These are phyloP conservation scores for Fusarium citri DNA, from an alignment of 2,329 filamentous ascomycete genomes.

Conservation along the genomic window DNA sequence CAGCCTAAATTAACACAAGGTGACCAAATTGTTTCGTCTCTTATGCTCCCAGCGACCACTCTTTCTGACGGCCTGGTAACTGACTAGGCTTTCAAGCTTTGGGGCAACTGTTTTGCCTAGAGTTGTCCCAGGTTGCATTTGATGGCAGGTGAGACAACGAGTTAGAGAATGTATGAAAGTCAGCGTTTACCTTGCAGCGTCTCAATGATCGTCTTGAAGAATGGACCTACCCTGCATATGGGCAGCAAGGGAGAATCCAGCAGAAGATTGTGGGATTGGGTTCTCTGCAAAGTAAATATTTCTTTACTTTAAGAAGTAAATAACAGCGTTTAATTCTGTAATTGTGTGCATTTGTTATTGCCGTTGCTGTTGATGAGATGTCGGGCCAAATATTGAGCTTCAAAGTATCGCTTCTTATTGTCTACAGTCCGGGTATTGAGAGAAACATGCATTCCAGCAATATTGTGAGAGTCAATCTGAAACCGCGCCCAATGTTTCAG, in stretches of 20 bases:
- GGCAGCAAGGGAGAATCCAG: not conserved
- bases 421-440: not conserved
- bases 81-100: not conserved
- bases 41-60: not conserved
- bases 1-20: not conserved
- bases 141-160: not conserved
- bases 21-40: not conserved
- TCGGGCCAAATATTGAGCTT: not conserved
- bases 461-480: slow-evolving; percentile 4
- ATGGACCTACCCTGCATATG: not conserved
- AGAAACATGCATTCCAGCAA: slow-evolving; percentile 23
- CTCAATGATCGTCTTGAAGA: not conserved
- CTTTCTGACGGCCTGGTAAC: not conserved
- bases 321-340: accelerated
- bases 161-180: not conserved
- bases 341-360: not conserved
- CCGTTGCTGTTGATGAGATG: not conserved
- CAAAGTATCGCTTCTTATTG: not conserved
- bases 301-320: not conserved
- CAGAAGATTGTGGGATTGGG: not conserved
- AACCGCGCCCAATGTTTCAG: slow-evolving; percentile 14
- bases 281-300: not conserved
- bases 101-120: not conserved
- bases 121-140: not conserved
- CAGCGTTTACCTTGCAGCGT: not conserved